Conservation (phyloP, 192 early-diverging fungal species). For the Linnemannia zychae region DNA sequence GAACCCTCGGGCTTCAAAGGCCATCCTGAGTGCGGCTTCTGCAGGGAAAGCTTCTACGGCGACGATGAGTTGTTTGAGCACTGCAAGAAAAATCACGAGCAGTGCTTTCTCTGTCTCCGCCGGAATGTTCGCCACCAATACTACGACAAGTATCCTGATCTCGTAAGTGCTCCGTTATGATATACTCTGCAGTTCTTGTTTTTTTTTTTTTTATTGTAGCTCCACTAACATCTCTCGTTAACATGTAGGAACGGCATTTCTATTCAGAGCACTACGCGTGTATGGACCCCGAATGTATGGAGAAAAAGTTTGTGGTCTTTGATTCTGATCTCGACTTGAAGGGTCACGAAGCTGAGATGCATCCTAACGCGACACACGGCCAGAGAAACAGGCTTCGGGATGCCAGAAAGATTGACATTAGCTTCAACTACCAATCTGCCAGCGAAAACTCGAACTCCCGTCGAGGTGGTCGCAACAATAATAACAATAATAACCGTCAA, state of each 20-base stretch:
- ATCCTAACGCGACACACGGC: conserved; percentile 37
- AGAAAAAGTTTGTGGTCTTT: conserved; percentile 98
- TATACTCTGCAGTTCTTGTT: background rate
- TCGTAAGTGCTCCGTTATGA: too few species aligned
- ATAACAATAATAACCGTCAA: conserved; percentile 25
- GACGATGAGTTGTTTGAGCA: conserved; percentile 96
- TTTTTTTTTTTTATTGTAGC: background rate
- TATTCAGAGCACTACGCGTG: conserved; percentile 86
- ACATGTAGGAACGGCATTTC: conserved; percentile 79
- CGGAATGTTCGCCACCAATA: conserved; percentile 86
- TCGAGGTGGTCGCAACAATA: conserved; percentile 20
- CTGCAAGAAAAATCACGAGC: conserved; percentile 93
- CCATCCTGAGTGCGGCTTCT: conserved; percentile 95
- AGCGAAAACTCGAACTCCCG: conserved; percentile 25
- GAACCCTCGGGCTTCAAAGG: conserved; percentile 79
- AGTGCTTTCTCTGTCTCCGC: conserved; percentile 90
- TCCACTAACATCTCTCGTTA: background rate
- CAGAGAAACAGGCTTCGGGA: conserved; percentile 41
- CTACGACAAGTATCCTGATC: conserved; percentile 82
- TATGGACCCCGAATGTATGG: conserved; percentile 83
- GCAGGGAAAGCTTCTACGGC: conserved; percentile 85
- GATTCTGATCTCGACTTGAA: conserved; percentile 91
- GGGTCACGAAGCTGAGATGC: conserved; percentile 81
- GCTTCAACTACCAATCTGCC: conserved; percentile 27
- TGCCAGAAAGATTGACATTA: conserved; percentile 38